Evolutionary conservation across 805 yeast genomes (phyloP), one percentile per base, ranked within the genome.

Genomic region (Wickerhamomyces pijperi): DNA sequence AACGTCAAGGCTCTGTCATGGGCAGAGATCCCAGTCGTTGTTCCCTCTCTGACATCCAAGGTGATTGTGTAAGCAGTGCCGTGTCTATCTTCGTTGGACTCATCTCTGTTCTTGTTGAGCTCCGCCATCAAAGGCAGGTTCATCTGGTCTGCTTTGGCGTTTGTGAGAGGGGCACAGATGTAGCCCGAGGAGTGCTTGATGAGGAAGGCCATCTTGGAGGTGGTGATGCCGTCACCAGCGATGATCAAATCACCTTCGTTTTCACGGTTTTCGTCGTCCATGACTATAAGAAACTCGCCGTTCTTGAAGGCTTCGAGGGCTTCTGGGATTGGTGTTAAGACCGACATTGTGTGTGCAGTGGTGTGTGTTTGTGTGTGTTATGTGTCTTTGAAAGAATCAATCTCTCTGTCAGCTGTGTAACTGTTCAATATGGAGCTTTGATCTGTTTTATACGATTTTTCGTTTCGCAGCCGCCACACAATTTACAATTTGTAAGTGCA

Each of bases 41-140:
- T 88, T 28, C 95, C 95, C 41, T 81, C 81, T 28, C 73, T 76
- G 45, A 65, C 77, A 56, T 92, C 99, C 39, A 84, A 84, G 1
- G 97, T 86, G 36, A 92, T 77, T 2, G 98, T 92, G 62, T 92
- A 92, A 2, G 97, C 97, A 2, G 99, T 92, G 11, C 95, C 94
- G 50, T 92, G 97, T 56, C 94, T 77, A 56, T 92, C 98, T 41
- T 69, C 64, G 44, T 68, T 68, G 16, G 53, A 43, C 4, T 59
- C 50, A 14, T 25, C 29, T 25, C 29, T 25, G 14, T 25, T 25
- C 12, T 15, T 12, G 19, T 31, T 31, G 5, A 31, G 15, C 8
- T 31, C 19, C 19, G 50, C 42, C 92, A 92, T 81, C 38, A 83
- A 70, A 34, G 88, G 95, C 41, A 92, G 70, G 33, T 81, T 81